Conservation (phyloP, 2,329 filamentous ascomycete species). For the Cercospora sojina region DNA sequence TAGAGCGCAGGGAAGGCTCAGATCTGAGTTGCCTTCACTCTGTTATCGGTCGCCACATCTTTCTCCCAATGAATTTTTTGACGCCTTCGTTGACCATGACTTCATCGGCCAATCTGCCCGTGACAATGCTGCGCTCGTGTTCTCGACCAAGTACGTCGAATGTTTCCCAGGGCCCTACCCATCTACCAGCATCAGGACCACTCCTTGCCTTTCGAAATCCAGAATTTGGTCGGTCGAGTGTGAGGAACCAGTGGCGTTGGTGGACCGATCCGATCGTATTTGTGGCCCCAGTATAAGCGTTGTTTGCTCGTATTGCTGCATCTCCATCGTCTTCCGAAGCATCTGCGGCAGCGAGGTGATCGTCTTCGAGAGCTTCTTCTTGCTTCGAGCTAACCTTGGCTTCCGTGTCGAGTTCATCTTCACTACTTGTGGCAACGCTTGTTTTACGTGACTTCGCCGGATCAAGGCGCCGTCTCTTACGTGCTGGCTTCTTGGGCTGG, state of each 20-base stretch:
- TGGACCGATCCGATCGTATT: constrained; percentile 68
- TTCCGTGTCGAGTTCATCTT: constrained; percentile 25
- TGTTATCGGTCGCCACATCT: constrained; percentile 55
- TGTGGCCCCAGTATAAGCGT: constrained; percentile 64
- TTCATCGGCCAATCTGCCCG: constrained; percentile 59
- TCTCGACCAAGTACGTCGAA: constrained; percentile 64
- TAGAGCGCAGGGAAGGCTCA: background rate
- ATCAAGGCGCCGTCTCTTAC: constrained; percentile 33
- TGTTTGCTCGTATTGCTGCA: constrained; percentile 54
- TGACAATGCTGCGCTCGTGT: constrained; percentile 65
- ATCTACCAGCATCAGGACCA: constrained; percentile 32
- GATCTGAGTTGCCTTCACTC: constrained; percentile 28
- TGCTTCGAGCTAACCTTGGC: background rate
- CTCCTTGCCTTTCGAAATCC: constrained; percentile 52
- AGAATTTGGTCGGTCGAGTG: constrained; percentile 59
- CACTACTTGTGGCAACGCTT: constrained; percentile 8
- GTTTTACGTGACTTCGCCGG: constrained; percentile 19
- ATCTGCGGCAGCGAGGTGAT: constrained; percentile 28
- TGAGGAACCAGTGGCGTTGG: constrained; percentile 66
- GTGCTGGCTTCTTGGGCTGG: constrained; percentile 32
- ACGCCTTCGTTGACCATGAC: constrained; percentile 63
- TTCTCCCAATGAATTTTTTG: constrained; percentile 55
- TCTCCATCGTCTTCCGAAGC: constrained; percentile 45
- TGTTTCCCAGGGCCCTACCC: constrained; percentile 50
- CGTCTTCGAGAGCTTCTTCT: constrained; percentile 10